Evolutionary conservation across 2,329 filamentous ascomycete genomes (phyloP), one percentile per base, ranked within the genome.

Genomic region (Alternaria dauci): DNA sequence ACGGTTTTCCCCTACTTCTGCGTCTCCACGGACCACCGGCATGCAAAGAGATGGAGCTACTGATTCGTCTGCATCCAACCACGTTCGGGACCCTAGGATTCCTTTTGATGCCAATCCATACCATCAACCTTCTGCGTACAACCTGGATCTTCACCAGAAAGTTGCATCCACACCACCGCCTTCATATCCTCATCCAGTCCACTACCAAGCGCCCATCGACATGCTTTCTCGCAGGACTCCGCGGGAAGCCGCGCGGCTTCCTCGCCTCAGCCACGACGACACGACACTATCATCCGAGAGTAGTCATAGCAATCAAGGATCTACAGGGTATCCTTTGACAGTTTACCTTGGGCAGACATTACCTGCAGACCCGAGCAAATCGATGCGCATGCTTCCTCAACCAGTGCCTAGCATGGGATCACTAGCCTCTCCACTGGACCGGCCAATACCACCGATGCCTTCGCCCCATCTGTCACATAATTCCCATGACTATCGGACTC

Each of bases 231-330:
- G 77, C 16, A 66, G 76, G 30, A 65, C 75, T 16, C 61, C 63
- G 34, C 71, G 75, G 26, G 77, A 79, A 16, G 55, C 69, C 7
- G 41, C 65, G 18, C 67, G 70, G 25, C 67, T 78, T 8, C 78
- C 78, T 20, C 65, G 71, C 12, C 70, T 80, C 34, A 71, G 71
- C n/a, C 78, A 76, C 38, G 76, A 79, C 51, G 78, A 80, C 41
- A 79, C 78, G 3, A 79, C 74, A 0, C 55, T 78, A 39, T 80
- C 78, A n/a, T 80, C 78, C 1, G 76, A 79, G 51, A 78, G 76
- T 39, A 68, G 71, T 5, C 68, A 72, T 20, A 73, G 66, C 51
- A 65, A 63, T 6, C 69, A 69, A 41, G 67, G 63, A 25, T 53
- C 63, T n/a, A 68, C 68, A 30, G 67, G 63, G 18, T 53, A 64